These are phyloP conservation scores for Sphagnum fallax DNA, from an alignment of 228 moss, liverwort and hornwort genomes.

Conservation along the genomic window DNA sequence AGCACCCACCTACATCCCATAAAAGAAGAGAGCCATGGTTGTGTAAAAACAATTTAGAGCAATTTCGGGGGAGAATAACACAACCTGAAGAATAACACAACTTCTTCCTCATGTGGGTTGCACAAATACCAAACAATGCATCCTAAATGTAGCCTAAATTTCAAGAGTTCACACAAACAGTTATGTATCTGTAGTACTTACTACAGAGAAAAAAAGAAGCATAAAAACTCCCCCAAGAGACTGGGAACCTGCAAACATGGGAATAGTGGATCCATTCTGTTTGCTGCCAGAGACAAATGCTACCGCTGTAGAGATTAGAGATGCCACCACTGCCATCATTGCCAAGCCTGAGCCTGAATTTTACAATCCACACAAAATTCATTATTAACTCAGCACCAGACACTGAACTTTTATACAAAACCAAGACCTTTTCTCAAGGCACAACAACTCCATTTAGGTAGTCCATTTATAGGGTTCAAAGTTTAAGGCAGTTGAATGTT, in stretches of 20 bases:
- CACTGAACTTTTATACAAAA: not conserved
- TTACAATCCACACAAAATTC: not conserved
- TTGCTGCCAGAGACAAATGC: constrained; percentile 37
- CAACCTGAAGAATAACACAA: not conserved
- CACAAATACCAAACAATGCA: no score
- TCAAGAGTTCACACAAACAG: no score
- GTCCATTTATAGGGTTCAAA: not conserved
- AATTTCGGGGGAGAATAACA: no score
- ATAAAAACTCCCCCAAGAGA: constrained; percentile 82
- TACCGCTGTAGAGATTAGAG: constrained; percentile 62
- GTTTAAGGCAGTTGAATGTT: not conserved
- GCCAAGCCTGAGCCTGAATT: constrained; percentile 76
- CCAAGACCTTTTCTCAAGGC: no score
- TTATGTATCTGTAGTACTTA: constrained; percentile 12
- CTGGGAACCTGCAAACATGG: constrained; percentile 80
- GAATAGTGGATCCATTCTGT: constrained; percentile 30
- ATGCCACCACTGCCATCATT: constrained; percentile 83
- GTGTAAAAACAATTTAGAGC: not conserved
- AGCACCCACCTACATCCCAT: constrained; percentile 49
- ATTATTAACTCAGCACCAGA: not conserved
- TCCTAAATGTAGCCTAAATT: no score
- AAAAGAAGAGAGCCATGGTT: not conserved
- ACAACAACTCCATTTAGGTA: no score
- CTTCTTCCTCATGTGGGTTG: no score
- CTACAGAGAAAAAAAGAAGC: constrained; percentile 96